Conservation (phyloP, 371 early-diverging fungal species). For the Synchytrium microbalum region DNA sequence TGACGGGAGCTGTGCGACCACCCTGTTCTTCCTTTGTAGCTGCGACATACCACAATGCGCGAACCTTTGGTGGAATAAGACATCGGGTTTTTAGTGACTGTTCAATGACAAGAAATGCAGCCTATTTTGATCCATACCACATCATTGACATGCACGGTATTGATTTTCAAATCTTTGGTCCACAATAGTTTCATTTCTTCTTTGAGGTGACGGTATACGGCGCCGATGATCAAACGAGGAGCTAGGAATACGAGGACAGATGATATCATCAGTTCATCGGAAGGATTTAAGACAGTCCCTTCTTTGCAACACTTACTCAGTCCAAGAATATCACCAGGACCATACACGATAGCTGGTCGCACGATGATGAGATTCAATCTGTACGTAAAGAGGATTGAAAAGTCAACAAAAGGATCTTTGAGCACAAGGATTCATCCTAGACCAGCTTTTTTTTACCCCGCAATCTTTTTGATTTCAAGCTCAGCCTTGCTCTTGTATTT, state of each 20-base stretch:
- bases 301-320: conserved; percentile 50
- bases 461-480: conserved; percentile 56
- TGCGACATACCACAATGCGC: conserved; percentile 63
- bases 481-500: conserved; percentile 75
- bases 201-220: conserved; percentile 70
- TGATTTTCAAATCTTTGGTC: conserved; percentile 80
- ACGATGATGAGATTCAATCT: conserved; percentile 71
- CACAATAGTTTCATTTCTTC: conserved; percentile 88
- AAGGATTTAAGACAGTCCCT: not conserved
- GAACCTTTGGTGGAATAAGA: conserved; percentile 22
- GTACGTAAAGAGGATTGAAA: conserved; percentile 1
- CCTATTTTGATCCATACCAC: conserved; percentile 35
- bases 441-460: conserved; percentile 21
- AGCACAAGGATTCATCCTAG: conserved; percentile 7
- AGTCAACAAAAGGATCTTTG: conserved; percentile 6
- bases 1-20: conserved; percentile 43
- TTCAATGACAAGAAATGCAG: not conserved
- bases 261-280: not conserved
- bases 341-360: conserved; percentile 88
- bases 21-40: conserved; percentile 35
- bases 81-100: not conserved
- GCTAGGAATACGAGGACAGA: conserved; percentile 39
- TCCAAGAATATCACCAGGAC: conserved; percentile 66
- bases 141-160: conserved; percentile 88
- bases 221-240: conserved; percentile 83